Conservation (phyloP, 257 asterid species). For the Hygrophila difformis region DNA sequence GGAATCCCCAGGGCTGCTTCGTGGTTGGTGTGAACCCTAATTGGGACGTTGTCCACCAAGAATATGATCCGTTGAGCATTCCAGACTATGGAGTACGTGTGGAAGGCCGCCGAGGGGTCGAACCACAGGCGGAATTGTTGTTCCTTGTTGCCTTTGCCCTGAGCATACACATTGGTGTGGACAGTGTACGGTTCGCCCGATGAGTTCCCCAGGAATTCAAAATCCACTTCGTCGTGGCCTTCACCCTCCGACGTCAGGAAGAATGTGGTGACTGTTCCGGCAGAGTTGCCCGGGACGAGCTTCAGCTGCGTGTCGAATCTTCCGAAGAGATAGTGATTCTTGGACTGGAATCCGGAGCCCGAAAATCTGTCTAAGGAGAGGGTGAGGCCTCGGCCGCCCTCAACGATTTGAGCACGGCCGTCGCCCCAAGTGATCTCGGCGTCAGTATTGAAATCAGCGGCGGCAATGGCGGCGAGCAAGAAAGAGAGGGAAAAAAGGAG, state of each 20-base stretch:
- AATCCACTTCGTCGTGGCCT: constrained; percentile 23
- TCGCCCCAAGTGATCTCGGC: constrained; percentile 36
- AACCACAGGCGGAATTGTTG: constrained; percentile 31
- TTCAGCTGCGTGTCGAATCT: constrained; percentile 30
- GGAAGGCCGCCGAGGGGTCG: constrained; percentile 23
- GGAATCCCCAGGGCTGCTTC: constrained; percentile 20
- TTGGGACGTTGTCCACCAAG: constrained; percentile 33
- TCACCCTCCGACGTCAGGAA: constrained; percentile 18
- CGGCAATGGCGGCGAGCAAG: no score
- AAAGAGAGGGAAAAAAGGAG: no score
- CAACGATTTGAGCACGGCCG: constrained; percentile 32
- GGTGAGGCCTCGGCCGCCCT: constrained; percentile 23
- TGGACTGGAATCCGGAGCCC: constrained; percentile 40
- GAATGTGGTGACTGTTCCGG: constrained; percentile 44
- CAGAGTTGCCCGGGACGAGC: constrained; percentile 31
- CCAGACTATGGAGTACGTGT: constrained; percentile 28
- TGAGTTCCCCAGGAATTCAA: constrained; percentile 28
- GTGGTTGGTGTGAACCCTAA: constrained; percentile 30
- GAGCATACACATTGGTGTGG: constrained; percentile 24
- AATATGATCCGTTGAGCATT: constrained; percentile 26
- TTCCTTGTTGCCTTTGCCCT: constrained; percentile 29
- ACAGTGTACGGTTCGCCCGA: constrained; percentile 25
- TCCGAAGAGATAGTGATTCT: constrained; percentile 26
- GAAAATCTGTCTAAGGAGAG: constrained; percentile 24
- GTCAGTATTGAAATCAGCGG: constrained; percentile 28